Evolutionary conservation across 768 basidiomycete species (phyloP).

Genomic region (Galerina marginata): DNA sequence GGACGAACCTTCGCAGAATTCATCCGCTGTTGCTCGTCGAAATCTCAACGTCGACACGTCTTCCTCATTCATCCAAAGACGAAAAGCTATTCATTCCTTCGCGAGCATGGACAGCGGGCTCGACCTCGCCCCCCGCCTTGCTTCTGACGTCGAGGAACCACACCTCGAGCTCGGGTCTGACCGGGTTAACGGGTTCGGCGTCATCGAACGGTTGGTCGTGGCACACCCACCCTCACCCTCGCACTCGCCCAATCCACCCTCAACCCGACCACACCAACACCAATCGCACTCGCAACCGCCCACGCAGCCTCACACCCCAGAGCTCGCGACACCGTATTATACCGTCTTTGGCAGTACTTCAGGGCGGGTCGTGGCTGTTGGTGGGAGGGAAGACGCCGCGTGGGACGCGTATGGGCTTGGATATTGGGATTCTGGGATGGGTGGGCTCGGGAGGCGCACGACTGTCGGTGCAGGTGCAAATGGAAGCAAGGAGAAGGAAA

Average conservation of each 20-base stretch:
- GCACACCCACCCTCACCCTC: too few species aligned
- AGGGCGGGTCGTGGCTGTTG: conserved; percentile 49
- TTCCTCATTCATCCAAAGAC: not conserved
- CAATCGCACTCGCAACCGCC: too few species aligned
- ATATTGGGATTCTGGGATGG: conserved; percentile 8
- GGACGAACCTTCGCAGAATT: not conserved
- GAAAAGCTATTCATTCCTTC: conserved; percentile 3
- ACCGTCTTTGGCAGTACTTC: conserved; percentile 57
- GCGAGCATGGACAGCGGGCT: conserved; percentile 11
- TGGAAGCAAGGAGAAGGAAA: conserved; percentile 3
- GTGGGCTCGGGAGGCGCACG: not conserved
- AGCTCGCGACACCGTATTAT: conserved; percentile 48
- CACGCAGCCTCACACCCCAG: not conserved
- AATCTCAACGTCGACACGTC: not conserved
- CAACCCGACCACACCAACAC: too few species aligned
- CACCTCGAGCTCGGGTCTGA: not conserved
- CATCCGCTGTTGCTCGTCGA: not conserved
- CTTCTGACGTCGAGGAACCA: not conserved
- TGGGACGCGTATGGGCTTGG: conserved; percentile 16
- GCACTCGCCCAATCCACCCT: too few species aligned
- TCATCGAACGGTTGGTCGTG: conserved; percentile 7
- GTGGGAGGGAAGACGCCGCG: conserved; percentile 40
- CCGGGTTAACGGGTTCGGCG: not conserved
- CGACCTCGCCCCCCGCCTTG: conserved; percentile 7
- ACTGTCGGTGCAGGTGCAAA: not conserved